Conservation (phyloP, 2,329 filamentous ascomycete genomes). For the Zymoseptoria tritici region DNA sequence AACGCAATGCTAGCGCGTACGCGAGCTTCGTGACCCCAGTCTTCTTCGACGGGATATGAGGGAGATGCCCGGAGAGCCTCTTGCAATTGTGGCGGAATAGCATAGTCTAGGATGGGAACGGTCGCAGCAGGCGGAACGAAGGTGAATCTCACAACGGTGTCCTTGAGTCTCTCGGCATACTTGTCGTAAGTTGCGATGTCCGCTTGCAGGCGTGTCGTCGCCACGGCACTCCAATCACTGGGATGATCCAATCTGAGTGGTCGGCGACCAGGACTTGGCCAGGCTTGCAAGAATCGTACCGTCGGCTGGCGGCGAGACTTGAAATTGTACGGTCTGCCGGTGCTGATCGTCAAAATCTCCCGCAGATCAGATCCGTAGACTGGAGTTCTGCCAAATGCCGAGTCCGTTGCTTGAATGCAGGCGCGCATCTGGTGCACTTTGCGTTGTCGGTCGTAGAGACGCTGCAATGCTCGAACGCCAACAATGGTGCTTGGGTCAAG, state of each 20-base stretch:
- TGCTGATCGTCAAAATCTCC: slow-evolving; percentile 22
- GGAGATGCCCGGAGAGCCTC: slow-evolving; percentile 18
- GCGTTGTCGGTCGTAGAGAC: slow-evolving; percentile 17
- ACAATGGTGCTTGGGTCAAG: slow-evolving; percentile 21
- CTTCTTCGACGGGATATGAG: slow-evolving; percentile 44
- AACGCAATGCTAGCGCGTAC: slow-evolving; percentile 94
- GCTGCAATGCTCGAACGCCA: slow-evolving; percentile 21
- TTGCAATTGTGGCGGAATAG: slow-evolving; percentile 20
- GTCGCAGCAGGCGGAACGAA: slow-evolving; percentile 88
- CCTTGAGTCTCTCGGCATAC: slow-evolving; percentile 64
- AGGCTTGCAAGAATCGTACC: slow-evolving; percentile 9
- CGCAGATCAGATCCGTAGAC: slow-evolving; percentile 26
- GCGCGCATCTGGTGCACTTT: slow-evolving; percentile 23
- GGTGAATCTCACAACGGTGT: slow-evolving; percentile 75
- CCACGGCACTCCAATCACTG: slow-evolving; percentile 19
- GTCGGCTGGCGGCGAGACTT: slow-evolving; percentile 7
- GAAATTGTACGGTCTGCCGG: slow-evolving; percentile 12
- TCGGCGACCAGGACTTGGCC: slow-evolving; percentile 15
- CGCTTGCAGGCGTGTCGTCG: slow-evolving; percentile 19
- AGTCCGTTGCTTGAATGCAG: slow-evolving; percentile 22
- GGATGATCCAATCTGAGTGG: slow-evolving; percentile 21
- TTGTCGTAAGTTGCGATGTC: slow-evolving; percentile 58
- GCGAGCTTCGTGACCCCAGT: slow-evolving; percentile 89
- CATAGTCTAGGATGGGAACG: slow-evolving; percentile 42
- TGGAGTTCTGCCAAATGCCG: slow-evolving; percentile 13